Base-by-base conservation (phyloP, 140 eudicot species). In the Stevia rebaudiana region DNA sequence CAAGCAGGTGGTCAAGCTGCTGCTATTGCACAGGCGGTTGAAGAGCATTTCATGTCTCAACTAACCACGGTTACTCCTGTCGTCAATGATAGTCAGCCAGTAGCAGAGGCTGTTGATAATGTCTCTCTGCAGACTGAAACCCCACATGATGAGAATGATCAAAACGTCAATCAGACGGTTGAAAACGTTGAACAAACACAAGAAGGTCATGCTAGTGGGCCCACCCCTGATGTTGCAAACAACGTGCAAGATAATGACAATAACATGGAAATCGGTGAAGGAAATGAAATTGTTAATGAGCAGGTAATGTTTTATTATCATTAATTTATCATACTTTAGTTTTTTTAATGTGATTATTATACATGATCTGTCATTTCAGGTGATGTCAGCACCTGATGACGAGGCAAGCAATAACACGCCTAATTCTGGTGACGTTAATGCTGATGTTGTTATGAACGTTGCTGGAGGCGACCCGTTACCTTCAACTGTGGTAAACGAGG, bases 1-100 rank as follows among this genome's bases (percentile, higher is more conserved):
- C 97, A 88, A 74, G 88, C 87, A 39, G 86, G 95, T 56, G 92
- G 89, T 78, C 94, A 85, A 77, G 95, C 97, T 75, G 80, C 94
- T 70, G 84, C 77, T 51, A 76, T 94, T 85, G 99, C 95, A 54
- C 97, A 83, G 74, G 94, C 97, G 28, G 87, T 94, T 48, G 99
- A 94, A 74, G 97, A 85, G 56, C 86, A 81, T 30, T 88, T 94
- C 64, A 54, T 83, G 69, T 73, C 82, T 74, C 88, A 77, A 5
- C 70, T 94, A 71, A 83, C 74, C 70, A 75, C 74, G 49, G 66
- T n/a, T 62, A 25, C 69, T 73, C 75, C 85, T 16, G 28, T 65
- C 48, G 68, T 67, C 30, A 75, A 48, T 69, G 84, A 84, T 55
- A 71, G 50, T 68, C 89, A 81, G 57, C 57, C 24, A 43, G 80